phyloP scores from a whole-genome alignment of 495 filamentous ascomycete genomes.

The Amphirosellinia nigrospora region DNA sequence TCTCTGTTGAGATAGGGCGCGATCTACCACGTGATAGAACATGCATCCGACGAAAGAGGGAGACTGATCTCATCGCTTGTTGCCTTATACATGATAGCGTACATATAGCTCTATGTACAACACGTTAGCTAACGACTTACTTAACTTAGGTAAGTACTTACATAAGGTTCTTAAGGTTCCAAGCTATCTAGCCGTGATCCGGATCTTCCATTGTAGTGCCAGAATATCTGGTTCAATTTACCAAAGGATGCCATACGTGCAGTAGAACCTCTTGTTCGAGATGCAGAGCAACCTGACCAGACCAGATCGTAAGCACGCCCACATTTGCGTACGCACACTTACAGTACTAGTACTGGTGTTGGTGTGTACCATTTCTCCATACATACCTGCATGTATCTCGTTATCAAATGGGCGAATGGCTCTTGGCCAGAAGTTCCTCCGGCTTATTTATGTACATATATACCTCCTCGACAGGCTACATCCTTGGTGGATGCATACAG shows the following conservation, averaged over 20 bases:
- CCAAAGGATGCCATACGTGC: not conserved
- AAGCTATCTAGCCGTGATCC: not conserved
- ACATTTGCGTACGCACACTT: not conserved
- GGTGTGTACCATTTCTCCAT: not conserved
- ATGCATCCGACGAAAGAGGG: constrained; percentile 6
- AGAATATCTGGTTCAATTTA: not conserved
- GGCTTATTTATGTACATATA: constrained; percentile 19
- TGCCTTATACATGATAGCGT: not conserved
- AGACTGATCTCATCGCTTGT: constrained; percentile 14
- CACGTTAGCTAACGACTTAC: not conserved
- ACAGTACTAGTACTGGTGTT: not conserved
- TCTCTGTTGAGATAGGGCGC: constrained; percentile 10
- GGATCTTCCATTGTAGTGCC: constrained; percentile 10
- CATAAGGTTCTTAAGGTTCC: too few species aligned
- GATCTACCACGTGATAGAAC: constrained; percentile 1
- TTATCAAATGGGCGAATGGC: not conserved
- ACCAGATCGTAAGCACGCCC: not conserved
- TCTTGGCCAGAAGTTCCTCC: constrained; percentile 27
- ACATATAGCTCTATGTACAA: not conserved
- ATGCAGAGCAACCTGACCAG: too few species aligned
- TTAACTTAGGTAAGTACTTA: too few species aligned
- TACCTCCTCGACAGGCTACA: not conserved
- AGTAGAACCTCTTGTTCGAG: not conserved
- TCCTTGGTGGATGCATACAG: not conserved
- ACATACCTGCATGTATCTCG: not conserved